Conservation (phyloP, 1,284 basidiomycete genomes). For the Cystobasidium sp. region DNA sequence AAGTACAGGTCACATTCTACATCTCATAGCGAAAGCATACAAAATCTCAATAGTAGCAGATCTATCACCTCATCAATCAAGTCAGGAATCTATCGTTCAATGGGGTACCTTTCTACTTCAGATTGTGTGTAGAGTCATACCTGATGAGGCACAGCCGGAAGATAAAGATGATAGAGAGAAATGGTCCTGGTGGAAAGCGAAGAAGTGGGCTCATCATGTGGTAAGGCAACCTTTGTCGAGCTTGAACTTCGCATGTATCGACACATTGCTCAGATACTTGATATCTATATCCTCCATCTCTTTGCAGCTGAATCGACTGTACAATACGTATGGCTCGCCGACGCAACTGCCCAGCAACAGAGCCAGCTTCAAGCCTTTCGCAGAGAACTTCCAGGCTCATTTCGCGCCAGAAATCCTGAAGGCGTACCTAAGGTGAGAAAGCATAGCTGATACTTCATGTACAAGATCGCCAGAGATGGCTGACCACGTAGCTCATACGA, state of each 20-base stretch:
- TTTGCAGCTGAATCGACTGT: conserved; percentile 52
- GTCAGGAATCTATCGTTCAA: conserved; percentile 70
- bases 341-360: conserved; percentile 75
- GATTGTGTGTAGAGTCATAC: conserved; percentile 71
- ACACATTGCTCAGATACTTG: not conserved
- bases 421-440: conserved; percentile 73
- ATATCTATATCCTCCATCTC: not conserved
- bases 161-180: conserved; percentile 74
- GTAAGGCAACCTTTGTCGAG: conserved; percentile 59
- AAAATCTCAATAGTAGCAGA: conserved; percentile 74
- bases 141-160: conserved; percentile 67
- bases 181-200: conserved; percentile 82
- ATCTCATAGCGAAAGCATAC: conserved; percentile 81
- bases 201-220: conserved; percentile 83
- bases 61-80: conserved; percentile 69
- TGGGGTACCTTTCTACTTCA: conserved; percentile 83
- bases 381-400: conserved; percentile 72
- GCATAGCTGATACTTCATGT: not conserved
- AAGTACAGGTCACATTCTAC: conserved; percentile 71
- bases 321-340: conserved; percentile 73
- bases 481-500: not conserved
- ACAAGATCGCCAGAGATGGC: not conserved
- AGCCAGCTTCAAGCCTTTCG: conserved; percentile 69
- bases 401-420: conserved; percentile 84
- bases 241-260: no score